Evolutionary conservation across 2,329 filamentous ascomycete genomes (phyloP).

Genomic region (Cladosporium sp.): DNA sequence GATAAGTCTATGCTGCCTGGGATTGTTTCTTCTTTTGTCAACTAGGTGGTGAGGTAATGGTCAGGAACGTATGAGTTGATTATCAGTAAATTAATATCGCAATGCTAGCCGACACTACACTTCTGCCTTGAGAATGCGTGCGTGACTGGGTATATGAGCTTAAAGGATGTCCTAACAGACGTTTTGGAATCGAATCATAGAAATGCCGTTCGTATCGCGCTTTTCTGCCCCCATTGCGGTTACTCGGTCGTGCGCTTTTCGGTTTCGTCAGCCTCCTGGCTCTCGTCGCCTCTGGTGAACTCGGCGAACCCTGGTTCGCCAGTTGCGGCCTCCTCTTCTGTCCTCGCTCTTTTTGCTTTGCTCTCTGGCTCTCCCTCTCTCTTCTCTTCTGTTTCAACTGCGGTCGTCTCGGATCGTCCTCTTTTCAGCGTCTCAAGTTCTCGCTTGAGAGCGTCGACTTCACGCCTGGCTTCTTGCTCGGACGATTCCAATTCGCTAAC

Average conservation of each 20-base stretch:
- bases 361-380: not conserved
- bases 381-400: not conserved
- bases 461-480: slow-evolving; percentile 60
- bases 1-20: no score
- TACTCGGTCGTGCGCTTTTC: not conserved
- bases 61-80: no score
- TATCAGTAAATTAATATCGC: no score
- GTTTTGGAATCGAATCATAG: no score
- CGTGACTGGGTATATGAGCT: no score
- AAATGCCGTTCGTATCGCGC: no score
- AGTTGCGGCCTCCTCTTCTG: not conserved
- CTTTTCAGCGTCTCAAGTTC: slow-evolving; percentile 48
- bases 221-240: no score
- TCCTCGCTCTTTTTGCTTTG: slow-evolving; percentile 1
- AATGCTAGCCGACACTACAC: no score
- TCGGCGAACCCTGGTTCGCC: slow-evolving; percentile 6
- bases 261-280: not conserved
- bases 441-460: slow-evolving; percentile 50
- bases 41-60: no score
- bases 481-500: slow-evolving; percentile 71
- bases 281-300: slow-evolving; percentile 6
- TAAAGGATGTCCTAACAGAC: no score
- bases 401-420: not conserved
- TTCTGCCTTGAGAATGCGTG: no score
- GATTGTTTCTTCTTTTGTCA: no score